phyloP scores from a whole-genome alignment of 805 yeast species.

The Cyberlindnera mycetangii region DNA sequence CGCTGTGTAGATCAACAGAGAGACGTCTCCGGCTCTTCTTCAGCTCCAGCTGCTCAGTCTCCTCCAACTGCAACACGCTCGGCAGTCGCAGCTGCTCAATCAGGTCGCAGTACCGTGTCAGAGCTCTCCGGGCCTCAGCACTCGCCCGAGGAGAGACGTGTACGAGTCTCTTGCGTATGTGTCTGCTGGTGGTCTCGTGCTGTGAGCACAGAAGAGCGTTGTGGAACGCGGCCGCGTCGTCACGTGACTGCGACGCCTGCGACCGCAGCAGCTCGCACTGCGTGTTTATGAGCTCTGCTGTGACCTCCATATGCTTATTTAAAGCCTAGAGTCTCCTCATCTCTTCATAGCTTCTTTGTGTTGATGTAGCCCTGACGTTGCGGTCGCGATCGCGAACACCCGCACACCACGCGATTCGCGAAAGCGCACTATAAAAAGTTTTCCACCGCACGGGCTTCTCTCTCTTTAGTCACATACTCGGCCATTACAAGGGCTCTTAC shows the following conservation, averaged over 20 bases:
- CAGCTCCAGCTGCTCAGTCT: slow-evolving; percentile 8
- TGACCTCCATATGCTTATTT: not conserved
- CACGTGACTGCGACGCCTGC: not conserved
- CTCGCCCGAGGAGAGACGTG: not conserved
- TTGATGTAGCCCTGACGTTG: not conserved
- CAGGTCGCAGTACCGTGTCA: slow-evolving; percentile 3
- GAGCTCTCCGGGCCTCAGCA: not conserved
- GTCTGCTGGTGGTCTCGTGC: slow-evolving; percentile 10
- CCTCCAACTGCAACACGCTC: slow-evolving; percentile 10
- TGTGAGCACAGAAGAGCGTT: slow-evolving; percentile 14
- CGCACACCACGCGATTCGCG: no score
- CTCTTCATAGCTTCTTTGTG: not conserved
- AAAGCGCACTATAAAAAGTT: not conserved
- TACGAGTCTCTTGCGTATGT: slow-evolving; percentile 3
- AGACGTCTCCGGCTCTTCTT: slow-evolving; percentile 16
- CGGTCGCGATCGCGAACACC: no score
- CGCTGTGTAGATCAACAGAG: slow-evolving; percentile 23
- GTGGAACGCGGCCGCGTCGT: slow-evolving; percentile 13
- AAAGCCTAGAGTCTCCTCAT: not conserved
- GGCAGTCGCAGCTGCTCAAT: slow-evolving; percentile 14
- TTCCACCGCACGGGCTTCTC: not conserved
- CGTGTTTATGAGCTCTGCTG: slow-evolving; percentile 1
- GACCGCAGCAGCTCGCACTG: slow-evolving; percentile 4
- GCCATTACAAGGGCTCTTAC: slow-evolving; percentile 10
- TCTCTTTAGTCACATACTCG: not conserved